Evolutionary conservation across 345 rosid genomes (phyloP).

Genomic region (Gossypium thurberi): DNA sequence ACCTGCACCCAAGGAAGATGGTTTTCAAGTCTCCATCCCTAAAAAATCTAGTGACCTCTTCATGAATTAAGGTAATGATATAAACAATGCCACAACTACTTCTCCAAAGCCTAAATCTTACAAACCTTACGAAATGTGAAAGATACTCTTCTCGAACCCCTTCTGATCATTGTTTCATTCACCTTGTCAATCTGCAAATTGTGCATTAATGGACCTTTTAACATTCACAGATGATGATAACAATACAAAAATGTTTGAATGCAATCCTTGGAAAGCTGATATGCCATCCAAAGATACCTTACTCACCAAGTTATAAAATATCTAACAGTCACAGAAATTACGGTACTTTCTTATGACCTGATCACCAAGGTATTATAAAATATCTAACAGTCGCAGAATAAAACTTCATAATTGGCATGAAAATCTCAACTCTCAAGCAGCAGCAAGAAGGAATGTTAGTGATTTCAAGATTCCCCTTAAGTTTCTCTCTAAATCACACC

Average conservation of each 20-base stretch:
- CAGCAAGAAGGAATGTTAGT: not conserved
- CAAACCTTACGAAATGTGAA: conserved; percentile 87
- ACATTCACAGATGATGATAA: not conserved
- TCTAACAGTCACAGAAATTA: not conserved
- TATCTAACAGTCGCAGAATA: no score
- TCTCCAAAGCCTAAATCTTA: not conserved
- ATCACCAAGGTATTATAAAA: not conserved
- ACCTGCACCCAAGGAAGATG: conserved; percentile 44
- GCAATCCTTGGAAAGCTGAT: not conserved
- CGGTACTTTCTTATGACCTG: not conserved
- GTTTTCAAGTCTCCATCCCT: not conserved
- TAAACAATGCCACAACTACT: not conserved
- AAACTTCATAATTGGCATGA: not conserved
- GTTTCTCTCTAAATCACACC: not conserved
- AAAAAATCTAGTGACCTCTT: not conserved
- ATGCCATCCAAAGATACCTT: not conserved
- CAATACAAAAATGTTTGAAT: not conserved
- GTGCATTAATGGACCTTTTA: conserved; percentile 2
- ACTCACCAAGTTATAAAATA: not conserved
- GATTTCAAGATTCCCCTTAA: not conserved
- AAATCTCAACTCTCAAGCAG: not conserved
- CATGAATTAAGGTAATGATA: not conserved
- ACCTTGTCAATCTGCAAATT: conserved; percentile 69
- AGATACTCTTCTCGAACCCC: conserved; percentile 77
- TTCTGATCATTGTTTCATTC: conserved; percentile 52